A percentile compares a stretch with the other conserved stretches of the same genome.
These are phyloP conservation scores for Alternaria burnsii DNA, from an alignment of 2,329 filamentous ascomycete genomes.

Conservation along the genomic window DNA sequence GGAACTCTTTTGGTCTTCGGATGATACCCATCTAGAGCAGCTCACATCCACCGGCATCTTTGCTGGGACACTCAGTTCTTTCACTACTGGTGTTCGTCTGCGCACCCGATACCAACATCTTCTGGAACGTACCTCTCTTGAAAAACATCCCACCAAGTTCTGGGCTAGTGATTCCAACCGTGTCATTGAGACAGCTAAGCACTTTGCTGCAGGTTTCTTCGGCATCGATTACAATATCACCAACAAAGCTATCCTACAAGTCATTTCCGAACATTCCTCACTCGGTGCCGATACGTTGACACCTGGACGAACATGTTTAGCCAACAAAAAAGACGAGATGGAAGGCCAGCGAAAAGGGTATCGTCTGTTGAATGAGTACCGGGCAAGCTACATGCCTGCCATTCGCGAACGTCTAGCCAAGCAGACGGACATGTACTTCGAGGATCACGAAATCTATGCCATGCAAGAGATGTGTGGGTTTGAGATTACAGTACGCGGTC, in stretches of 20 bases:
- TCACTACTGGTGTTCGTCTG: conserved; percentile 63
- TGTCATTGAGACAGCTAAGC: conserved; percentile 64
- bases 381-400: conserved; percentile 57
- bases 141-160: conserved; percentile 39
- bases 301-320: conserved; percentile 59
- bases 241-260: conserved; percentile 51
- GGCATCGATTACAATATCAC: conserved; percentile 58
- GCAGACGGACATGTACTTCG: conserved; percentile 56
- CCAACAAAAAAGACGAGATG: conserved; percentile 49
- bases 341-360: conserved; percentile 62
- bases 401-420: conserved; percentile 57
- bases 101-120: conserved; percentile 63
- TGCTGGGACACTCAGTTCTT: conserved; percentile 63
- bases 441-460: conserved; percentile 60
- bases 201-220: conserved; percentile 65
- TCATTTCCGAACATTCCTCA: conserved; percentile 63
- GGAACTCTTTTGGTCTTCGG: conserved; percentile 61
- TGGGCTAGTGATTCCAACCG: conserved; percentile 65
- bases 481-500: conserved; percentile 63
- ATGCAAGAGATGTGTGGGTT: conserved; percentile 72
- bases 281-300: conserved; percentile 64
- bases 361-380: conserved; percentile 58
- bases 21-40: conserved; percentile 59
- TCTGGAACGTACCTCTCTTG: conserved; percentile 36
- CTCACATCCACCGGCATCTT: conserved; percentile 65